Percentiles rank a stretch among this genome's conserved stretches.
Conservation (phyloP, 306 rosid species). For the Pachyrhizus erosus region DNA sequence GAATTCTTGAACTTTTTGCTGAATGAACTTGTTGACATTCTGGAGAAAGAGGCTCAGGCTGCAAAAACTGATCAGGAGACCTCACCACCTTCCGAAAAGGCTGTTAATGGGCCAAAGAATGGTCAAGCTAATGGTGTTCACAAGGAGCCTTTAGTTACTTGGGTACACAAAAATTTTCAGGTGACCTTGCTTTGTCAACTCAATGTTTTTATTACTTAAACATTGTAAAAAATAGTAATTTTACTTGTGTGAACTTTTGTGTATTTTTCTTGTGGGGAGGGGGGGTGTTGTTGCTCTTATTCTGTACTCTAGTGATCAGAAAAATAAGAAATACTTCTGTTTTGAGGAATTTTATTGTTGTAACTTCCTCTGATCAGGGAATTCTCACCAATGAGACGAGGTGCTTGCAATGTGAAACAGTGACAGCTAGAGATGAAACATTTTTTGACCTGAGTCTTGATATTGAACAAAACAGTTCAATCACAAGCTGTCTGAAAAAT, state of each 20-base stretch:
- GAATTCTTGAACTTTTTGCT: conserved; percentile 98
- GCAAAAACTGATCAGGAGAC: conserved; percentile 76
- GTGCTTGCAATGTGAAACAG: conserved; percentile 98
- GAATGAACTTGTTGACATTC: conserved; percentile 96
- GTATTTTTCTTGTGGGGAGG: background rate
- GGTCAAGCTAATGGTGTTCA: conserved; percentile 74
- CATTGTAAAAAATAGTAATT: conserved; percentile 17
- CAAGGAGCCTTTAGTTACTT: conserved; percentile 91
- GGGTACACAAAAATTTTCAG: conserved; percentile 99
- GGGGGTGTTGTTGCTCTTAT: conserved; percentile 7
- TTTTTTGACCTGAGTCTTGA: conserved; percentile 97
- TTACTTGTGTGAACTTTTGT: background rate
- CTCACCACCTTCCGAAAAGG: conserved; percentile 75
- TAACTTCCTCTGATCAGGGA: conserved; percentile 71
- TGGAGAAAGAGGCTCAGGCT: conserved; percentile 97
- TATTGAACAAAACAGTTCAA: conserved; percentile 98
- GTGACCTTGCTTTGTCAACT: conserved; percentile 59
- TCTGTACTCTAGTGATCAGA: background rate
- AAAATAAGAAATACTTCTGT: conserved; percentile 19
- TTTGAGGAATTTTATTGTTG: conserved; percentile 49
- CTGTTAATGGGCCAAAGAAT: conserved; percentile 76
- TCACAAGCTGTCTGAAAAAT: conserved; percentile 98
- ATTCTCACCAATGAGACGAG: conserved; percentile 97
- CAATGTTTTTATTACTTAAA: conserved; percentile 5
- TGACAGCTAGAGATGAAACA: conserved; percentile 98